These are phyloP conservation scores for Melanomma pulvis-pyrius DNA, from an alignment of 495 filamentous ascomycete genomes.

Conservation along the genomic window DNA sequence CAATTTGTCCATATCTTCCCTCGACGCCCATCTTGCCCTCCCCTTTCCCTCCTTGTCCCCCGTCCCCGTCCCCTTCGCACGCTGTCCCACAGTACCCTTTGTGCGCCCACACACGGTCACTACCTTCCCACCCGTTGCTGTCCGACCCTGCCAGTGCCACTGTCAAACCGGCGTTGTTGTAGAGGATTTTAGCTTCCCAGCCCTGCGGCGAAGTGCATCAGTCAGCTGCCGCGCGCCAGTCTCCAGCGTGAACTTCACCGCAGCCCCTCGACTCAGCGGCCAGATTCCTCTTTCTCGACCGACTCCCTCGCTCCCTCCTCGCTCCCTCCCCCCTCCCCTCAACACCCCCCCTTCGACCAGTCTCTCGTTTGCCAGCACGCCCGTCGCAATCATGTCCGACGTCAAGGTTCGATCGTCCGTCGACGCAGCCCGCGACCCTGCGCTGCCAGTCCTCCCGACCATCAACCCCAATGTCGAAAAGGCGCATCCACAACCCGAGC, in stretches of 20 bases:
- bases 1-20: constrained; percentile 6
- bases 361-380: constrained; percentile 24
- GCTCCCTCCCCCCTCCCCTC: neutral
- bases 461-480: constrained; percentile 76
- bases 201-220: constrained; percentile 22
- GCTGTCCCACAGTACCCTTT: constrained; percentile 3
- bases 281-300: neutral
- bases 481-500: constrained; percentile 56
- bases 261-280: constrained; percentile 3
- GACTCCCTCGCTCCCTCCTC: neutral
- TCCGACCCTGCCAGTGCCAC: neutral
- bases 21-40: neutral
- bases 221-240: constrained; percentile 12
- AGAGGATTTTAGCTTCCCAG: constrained; percentile 3
- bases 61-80: neutral
- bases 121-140: constrained; percentile 10
- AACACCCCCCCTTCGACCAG: constrained; percentile 4
- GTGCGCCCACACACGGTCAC: constrained; percentile 12
- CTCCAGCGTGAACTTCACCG: neutral
- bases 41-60: neutral
- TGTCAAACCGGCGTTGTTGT: neutral
- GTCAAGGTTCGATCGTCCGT: constrained; percentile 80
- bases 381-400: constrained; percentile 54
- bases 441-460: constrained; percentile 71
- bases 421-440: constrained; percentile 61